Conservation (phyloP, 192 early-diverging fungal species). For the Funneliformis geosporum region DNA sequence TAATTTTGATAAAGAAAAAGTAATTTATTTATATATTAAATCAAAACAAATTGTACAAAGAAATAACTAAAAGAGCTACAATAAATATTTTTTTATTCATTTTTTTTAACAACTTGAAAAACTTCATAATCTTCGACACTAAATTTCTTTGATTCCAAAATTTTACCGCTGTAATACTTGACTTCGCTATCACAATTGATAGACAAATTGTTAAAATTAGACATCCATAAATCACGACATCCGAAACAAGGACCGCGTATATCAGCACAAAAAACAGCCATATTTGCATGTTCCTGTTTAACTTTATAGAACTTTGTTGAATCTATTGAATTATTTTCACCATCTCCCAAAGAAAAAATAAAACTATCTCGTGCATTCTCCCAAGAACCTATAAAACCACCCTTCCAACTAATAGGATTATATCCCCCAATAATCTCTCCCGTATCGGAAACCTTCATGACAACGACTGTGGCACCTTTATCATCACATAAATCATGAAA, state of each 20-base stretch:
- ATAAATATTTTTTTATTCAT: too few relatives aligned
- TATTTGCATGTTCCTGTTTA: not conserved
- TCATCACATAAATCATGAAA: conserved; percentile 18
- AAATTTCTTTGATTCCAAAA: conserved; percentile 1
- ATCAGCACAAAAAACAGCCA: conserved; percentile 9
- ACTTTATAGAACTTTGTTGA: not conserved
- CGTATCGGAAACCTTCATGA: not conserved
- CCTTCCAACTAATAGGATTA: conserved; percentile 19
- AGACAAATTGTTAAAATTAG: conserved; percentile 3
- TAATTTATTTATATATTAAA: too few relatives aligned
- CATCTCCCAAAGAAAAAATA: conserved; percentile 20
- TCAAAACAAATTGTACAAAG: too few relatives aligned
- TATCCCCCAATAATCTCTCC: conserved; percentile 20
- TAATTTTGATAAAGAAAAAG: too few relatives aligned
- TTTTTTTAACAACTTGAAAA: conserved; percentile 11
- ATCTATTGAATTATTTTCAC: conserved; percentile 3
- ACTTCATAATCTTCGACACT: conserved; percentile 27
- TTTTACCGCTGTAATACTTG: not conserved
- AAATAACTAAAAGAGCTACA: too few relatives aligned
- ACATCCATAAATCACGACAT: conserved; percentile 16
- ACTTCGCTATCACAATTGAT: not conserved
- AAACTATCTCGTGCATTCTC: conserved; percentile 19
- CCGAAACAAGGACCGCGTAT: conserved; percentile 14
- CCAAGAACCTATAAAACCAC: conserved; percentile 11
- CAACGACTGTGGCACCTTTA: conserved; percentile 14